Evolutionary conservation across 345 rosid species (phyloP), one percentile per base, ranked within the genome.

Genomic region (Rhodomyrtus tomentosa): DNA sequence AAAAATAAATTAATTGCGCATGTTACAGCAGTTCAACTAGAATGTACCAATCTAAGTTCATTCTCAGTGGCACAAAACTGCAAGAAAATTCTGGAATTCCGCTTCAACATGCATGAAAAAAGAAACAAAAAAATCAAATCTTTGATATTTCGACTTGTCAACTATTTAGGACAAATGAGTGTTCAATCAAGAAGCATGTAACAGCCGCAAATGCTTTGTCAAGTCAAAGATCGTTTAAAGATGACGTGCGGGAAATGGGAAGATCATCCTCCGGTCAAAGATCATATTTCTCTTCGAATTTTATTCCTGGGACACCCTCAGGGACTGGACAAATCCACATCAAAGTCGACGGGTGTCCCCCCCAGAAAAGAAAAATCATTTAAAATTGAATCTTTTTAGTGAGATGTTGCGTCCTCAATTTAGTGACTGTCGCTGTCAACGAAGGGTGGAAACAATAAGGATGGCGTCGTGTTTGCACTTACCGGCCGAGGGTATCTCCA

Each of bases 401-500:
- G 76, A 36, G 20, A 68, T 21, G 2, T 24, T 4, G 76, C 18
- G 32, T 5, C 53, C 36, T 27, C 76, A 0, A 29, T 9, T 6
- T 40, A 22, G 52, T 0, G 76, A 10, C 52, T 6, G 50, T 38
- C 76, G 8, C 0, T 38, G 38, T 54, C 36, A 20, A 29, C 0
- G 25, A 20, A 18, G 3, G 22, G 22, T 54, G 40, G 58, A 81
- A 51, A 22, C 25, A 29, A 29, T n/a, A 25, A 50, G 1, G 55
- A 54, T n/a, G 53, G 36, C 38, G 29, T 25, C 25, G 56, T 14
- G 74, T 32, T 10, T 0, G 22, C 9, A 45, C 68, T 40, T 54
- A 82, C 88, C 88, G 24, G 92, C 92, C 48, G 89, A 90, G 1
- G 92, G 91, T 24, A 91, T 89, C 82, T 91, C 91, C 3, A 89